Evolutionary conservation across 345 rosid genomes (phyloP), one percentile per base, ranked within the genome.

Genomic region (Ricinus communis): DNA sequence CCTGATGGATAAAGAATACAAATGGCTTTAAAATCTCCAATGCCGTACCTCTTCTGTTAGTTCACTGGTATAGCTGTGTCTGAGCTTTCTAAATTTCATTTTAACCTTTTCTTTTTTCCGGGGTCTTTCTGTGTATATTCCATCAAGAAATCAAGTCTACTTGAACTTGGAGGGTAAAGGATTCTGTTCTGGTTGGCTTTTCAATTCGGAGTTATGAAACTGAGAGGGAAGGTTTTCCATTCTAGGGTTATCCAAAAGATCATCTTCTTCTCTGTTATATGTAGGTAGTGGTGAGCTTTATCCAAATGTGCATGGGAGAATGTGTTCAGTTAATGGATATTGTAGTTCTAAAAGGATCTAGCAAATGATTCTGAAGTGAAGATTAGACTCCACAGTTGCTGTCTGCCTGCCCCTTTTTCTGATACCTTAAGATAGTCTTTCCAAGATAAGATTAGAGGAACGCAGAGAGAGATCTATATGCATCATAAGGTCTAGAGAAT

Each of bases 1-100:
- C 85, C 80, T 33, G 86, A 78, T 36, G 87, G 82, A 61, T 84
- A 78, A 88, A 49, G n/a, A 67, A n/a, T n/a, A 5, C 7, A 13
- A 8, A 53, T 60, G 33, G 53, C 57, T 52, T 33, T 22, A 66
- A 52, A 38, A 68, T 64, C 52, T 47, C 45, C 27, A 21, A 27
- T 15, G 69, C 73, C 66, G 40, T 25, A 33, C 45, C n/a, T 12
- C 61, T 58, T 66, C 45, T n/a, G 61, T 74, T 46, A 46, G 45
- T 73, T 62, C 36, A 47, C 38, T 78, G 75, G 80, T 56, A 73
- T 83, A 79, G 75, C 43, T 73, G 65, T 75, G 81, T 79, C 54
- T 43, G 18, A 25, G 60, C 40, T 25, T 25, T 28, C n/a, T 18
- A 3, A 33, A 22, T 49, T 12, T 5, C 33, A 15, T 46, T 45